phyloP scores from a whole-genome alignment of 768 basidiomycete genomes.

The Suillus sp. region DNA sequence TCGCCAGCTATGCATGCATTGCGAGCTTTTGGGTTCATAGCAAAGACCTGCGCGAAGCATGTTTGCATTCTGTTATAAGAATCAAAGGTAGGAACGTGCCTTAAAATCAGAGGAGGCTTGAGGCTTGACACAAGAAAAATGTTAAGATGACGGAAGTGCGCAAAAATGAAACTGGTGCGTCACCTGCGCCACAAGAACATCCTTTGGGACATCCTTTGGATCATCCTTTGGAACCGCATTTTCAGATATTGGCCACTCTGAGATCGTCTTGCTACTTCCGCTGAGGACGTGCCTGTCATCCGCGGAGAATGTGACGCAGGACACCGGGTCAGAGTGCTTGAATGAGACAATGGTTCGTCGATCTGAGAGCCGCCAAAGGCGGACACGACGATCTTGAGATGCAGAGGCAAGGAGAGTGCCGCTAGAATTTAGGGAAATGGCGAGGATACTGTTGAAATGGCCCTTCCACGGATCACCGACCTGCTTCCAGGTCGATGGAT shows the following conservation, averaged over 20 bases:
- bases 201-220: not conserved
- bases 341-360: not conserved
- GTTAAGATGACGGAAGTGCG: not conserved
- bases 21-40: not conserved
- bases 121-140: not conserved
- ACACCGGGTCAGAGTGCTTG: rapidly evolving
- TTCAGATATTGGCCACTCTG: not conserved
- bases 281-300: not conserved
- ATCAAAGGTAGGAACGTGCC: not conserved
- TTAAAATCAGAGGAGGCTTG: not conserved
- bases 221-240: not conserved
- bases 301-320: not conserved
- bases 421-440: not conserved
- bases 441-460: not conserved
- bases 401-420: not conserved
- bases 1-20: not conserved
- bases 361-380: not conserved
- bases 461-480: not conserved
- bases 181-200: not conserved
- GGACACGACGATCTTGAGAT: not conserved
- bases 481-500: not conserved
- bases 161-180: not conserved
- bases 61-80: not conserved
- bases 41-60: not conserved
- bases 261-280: not conserved